Base-by-base conservation (phyloP, 371 early-diverging fungal genomes). In the Apophysomyces elegans region DNA sequence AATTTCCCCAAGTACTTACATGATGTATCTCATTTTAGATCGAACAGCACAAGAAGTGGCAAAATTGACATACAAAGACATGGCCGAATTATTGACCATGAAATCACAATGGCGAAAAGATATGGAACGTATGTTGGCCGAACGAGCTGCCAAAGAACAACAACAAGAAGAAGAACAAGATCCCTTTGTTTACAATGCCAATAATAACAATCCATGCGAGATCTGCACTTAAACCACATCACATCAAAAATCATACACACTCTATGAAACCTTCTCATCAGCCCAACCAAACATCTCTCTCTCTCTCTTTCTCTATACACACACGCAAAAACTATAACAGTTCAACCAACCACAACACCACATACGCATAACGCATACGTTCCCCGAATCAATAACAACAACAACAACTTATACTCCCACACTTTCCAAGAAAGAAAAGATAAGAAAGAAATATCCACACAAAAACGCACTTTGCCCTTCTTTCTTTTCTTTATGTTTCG, bases 41-140 rank as follows among this genome's bases (percentile, higher is more conserved):
- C 79, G 82, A 61, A 77, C 82, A 61, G 79, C 79, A 4, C 79
- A 79, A 65, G 77, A 79, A 75, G 82, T 81, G 36, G 79, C 82
- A n/a, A 81, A 79, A 70, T 61, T 81, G 16, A 75, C 82, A 32
- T 81, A 81, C 45, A 65, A 71, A 58, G 82, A 81, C 44, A 81
- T 81, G 82, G 65, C 77, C 37, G 82, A 81, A 63, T 65, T 81
- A 44, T 56, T 81, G 5, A 75, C 76, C 38, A 71, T 81, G 71
- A 79, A 77, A 66, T 78, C 82, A 56, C 74, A 81, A 67, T 76
- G 75, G 76, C 76, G 73, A 63, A 72, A 79, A 67, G 76, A 81
- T 18, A 79, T 77, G 76, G 79, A 81, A 64, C 59, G 66, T 14
- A 76, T 81, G 76, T 38, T 79, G n/a, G 72, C 72, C n/a, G 71